phyloP scores from a whole-genome alignment of 139 green algal genomes.

The Tetraselmis striata region DNA sequence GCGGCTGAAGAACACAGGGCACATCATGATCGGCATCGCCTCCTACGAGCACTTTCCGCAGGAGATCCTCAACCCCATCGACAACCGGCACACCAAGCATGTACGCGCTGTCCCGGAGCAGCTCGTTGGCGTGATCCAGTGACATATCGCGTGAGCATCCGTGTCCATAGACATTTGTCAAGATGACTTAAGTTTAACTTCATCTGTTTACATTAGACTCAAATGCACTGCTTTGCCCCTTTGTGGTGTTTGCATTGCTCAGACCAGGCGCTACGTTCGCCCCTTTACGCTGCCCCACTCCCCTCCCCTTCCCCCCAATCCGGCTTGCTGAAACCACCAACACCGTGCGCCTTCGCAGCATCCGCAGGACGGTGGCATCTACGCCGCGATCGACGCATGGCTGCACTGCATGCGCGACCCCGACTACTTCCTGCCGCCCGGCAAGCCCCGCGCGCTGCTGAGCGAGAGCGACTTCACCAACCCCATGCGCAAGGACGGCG shows the following conservation, averaged over 20 bases:
- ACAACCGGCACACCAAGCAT: slow-evolving; percentile 24
- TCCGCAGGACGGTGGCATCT: slow-evolving; percentile 12
- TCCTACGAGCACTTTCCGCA: slow-evolving; percentile 29
- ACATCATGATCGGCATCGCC: slow-evolving; percentile 23
- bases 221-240: too few relatives aligned
- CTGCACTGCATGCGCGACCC: slow-evolving; percentile 25
- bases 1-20: slow-evolving; percentile 21
- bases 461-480: slow-evolving; percentile 27
- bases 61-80: slow-evolving; percentile 24
- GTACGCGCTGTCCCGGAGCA: neutral
- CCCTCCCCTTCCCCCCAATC: too few relatives aligned
- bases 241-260: too few relatives aligned
- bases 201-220: neutral
- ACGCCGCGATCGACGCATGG: slow-evolving; percentile 19
- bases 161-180: neutral
- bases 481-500: slow-evolving; percentile 14
- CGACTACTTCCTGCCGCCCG: slow-evolving; percentile 8
- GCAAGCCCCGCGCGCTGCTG: slow-evolving; percentile 18
- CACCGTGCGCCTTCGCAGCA: neutral
- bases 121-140: neutral
- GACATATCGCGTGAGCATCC: neutral
- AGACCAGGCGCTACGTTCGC: too few relatives aligned
- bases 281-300: too few relatives aligned
- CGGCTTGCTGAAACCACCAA: too few relatives aligned
- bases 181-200: neutral